Percentiles rank a stretch among this genome's conserved stretches.
These are phyloP conservation scores for slime mould (Dictyostelium discoideum) DNA, from an alignment of 78 protist genomes.

Conservation along the genomic window DNA sequence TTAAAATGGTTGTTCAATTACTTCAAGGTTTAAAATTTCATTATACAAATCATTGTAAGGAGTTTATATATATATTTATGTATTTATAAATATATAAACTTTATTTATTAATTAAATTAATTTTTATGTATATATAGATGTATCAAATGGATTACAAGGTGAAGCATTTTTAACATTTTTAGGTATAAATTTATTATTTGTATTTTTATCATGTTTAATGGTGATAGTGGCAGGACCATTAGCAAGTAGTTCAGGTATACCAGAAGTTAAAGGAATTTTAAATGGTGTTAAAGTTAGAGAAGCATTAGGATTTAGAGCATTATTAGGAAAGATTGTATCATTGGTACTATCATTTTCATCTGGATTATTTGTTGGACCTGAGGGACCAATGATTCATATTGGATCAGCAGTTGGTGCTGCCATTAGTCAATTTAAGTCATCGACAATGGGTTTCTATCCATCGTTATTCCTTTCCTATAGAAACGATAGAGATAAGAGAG, in stretches of 20 bases:
- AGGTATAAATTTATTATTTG: slow-evolving; percentile 58
- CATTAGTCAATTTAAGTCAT: slow-evolving; percentile 36
- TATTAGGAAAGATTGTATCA: slow-evolving; percentile 87
- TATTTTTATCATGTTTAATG: slow-evolving; percentile 19
- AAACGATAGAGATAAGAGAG: slow-evolving; percentile 89
- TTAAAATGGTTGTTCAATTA: slow-evolving; percentile 39
- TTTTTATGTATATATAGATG: neutral
- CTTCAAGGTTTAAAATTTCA: slow-evolving; percentile 65
- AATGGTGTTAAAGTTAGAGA: slow-evolving; percentile 80
- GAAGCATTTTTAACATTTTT: slow-evolving; percentile 56
- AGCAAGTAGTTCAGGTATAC: slow-evolving; percentile 91
- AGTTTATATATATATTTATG: too few species aligned
- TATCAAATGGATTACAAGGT: slow-evolving; percentile 20
- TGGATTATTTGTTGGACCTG: slow-evolving; percentile 86
- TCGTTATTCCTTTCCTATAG: slow-evolving; percentile 75
- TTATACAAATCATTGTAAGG: slow-evolving; percentile 57
- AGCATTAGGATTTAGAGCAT: slow-evolving; percentile 52
- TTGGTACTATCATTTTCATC: slow-evolving; percentile 80
- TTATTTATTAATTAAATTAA: neutral
- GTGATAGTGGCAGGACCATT: slow-evolving; percentile 69
- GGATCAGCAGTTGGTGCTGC: slow-evolving; percentile 86
- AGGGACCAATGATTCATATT: slow-evolving; percentile 95
- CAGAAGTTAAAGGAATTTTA: slow-evolving; percentile 91
- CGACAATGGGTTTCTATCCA: slow-evolving; percentile 26
- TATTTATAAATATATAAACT: neutral